Base-by-base conservation (phyloP, 345 rosid genomes). In the Gossypium stocksii region DNA sequence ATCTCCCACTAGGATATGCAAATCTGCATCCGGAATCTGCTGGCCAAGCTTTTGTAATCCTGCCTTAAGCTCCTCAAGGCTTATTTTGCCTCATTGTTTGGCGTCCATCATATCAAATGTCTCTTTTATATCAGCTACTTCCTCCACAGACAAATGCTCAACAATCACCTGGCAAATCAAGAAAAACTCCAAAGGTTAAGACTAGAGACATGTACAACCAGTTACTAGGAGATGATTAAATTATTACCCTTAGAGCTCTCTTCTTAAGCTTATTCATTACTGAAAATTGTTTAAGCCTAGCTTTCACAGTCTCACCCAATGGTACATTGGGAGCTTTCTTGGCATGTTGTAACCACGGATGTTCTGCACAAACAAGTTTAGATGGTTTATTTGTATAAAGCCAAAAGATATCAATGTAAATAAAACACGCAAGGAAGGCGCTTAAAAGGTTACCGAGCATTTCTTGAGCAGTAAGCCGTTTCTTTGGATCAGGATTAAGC, bases 211-310 rank as follows among this genome's bases (percentile, higher is more conserved):
- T 9, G 5, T 23, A 60, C n/a, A 41, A 9, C 48, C 49, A 34
- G 41, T 5, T 34, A 34, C 41, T 34, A 34, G 7, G 41, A 34
- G 41, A 34, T 34, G 41, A 34, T 34, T 34, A 34, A 34, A 34
- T 34, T 34, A 34, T 74, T 83, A 94, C 98, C 85, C 93, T 78
- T 53, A 94, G 84, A 57, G 98, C 98, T 79, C 91, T 84, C 80
- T 94, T 92, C 86, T 94, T 94, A 73, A 94, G 94, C 85, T 92
- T 94, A 87, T 94, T 94, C 95, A 94, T 94, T 72, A 87, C 88
- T 9, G 98, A 89, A 79, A 94, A 94, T 62, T 94, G 95, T 80
- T 91, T 91, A 54, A 94, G 93, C 82, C 97, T 91, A 38, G 97
- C 88, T 84, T 83, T 89, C 77, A 94, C 98, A n/a, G 97, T 91